Conservation (phyloP, 148 eudicot genomes). For the Chenopodium quinoa region DNA sequence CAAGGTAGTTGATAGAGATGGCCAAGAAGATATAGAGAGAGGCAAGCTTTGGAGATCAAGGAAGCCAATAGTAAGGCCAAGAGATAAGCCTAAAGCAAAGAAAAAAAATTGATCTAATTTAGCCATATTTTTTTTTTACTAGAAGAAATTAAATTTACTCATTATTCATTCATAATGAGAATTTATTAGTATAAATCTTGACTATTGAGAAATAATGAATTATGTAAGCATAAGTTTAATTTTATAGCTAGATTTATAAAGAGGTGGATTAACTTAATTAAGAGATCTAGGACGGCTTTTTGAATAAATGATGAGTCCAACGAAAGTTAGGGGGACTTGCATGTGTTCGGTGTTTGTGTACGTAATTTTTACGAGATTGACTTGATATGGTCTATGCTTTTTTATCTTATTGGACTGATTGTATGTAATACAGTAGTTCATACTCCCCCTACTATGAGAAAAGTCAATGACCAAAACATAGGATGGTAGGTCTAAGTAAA, state of each 20-base stretch:
- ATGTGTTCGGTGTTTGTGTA: slow-evolving; percentile 30
- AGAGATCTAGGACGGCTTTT: neutral
- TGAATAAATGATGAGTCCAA: slow-evolving; percentile 5
- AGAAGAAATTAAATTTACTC: neutral
- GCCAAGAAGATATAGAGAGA: slow-evolving; percentile 20
- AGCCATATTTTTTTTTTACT: slow-evolving; percentile 10
- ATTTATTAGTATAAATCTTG: neutral
- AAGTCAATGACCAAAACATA: too few relatives aligned
- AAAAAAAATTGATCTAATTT: slow-evolving; percentile 31
- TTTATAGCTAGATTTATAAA: neutral
- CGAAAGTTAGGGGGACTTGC: slow-evolving; percentile 35
- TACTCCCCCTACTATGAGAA: too few relatives aligned
- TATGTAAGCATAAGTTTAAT: neutral
- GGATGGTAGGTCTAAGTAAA: too few relatives aligned
- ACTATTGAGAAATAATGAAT: neutral
- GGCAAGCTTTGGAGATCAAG: slow-evolving; percentile 33
- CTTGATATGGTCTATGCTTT: neutral
- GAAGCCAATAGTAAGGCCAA: slow-evolving; percentile 43
- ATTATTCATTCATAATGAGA: neutral
- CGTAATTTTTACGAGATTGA: slow-evolving; percentile 20
- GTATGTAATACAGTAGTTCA: too few relatives aligned
- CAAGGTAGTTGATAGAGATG: neutral
- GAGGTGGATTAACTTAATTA: neutral
- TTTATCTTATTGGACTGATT: too few relatives aligned
- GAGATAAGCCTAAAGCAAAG: slow-evolving; percentile 49